Percentiles rank a stretch among this genome's conserved stretches.
phyloP scores from a whole-genome alignment of 208 protist genomes.

The Leishmania amazonensis region DNA sequence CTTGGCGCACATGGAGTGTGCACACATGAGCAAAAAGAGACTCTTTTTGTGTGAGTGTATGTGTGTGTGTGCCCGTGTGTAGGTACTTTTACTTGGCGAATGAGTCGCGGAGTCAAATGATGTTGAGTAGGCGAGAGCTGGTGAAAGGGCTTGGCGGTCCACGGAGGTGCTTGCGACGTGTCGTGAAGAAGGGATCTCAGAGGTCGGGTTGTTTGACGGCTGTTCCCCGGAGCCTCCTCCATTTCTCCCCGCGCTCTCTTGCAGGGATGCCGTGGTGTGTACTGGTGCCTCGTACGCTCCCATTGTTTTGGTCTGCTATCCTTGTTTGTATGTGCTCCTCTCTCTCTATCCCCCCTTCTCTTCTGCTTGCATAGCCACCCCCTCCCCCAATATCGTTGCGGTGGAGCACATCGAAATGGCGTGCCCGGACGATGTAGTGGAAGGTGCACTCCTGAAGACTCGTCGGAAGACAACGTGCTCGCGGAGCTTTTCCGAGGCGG shows the following conservation, averaged over 20 bases:
- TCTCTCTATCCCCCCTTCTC: not conserved
- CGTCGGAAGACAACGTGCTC: not conserved
- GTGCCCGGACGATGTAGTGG: not conserved
- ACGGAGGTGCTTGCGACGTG: not conserved
- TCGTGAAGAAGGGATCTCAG: not conserved
- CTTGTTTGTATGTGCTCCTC: not conserved
- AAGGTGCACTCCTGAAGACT: not conserved
- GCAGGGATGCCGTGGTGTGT: not conserved
- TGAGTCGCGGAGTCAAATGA: not conserved
- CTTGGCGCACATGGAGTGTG: not conserved
- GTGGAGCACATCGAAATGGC: not conserved
- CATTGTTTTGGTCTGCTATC: not conserved
- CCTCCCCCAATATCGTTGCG: not conserved
- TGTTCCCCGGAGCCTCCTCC: not conserved
- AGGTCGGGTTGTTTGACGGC: not conserved
- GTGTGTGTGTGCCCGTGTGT: conserved; percentile 13
- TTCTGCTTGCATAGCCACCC: not conserved
- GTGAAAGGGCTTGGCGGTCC: too few relatives aligned
- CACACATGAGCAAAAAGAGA: not conserved
- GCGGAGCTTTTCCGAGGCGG: not conserved
- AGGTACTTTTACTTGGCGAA: not conserved
- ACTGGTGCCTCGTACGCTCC: not conserved
- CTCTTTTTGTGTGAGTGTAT: not conserved
- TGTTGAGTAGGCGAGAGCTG: not conserved
- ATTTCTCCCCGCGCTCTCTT: not conserved